Evolutionary conservation across 169 alveolate species (phyloP).

Genomic region (Ichthyophthirius multifiliis): DNA sequence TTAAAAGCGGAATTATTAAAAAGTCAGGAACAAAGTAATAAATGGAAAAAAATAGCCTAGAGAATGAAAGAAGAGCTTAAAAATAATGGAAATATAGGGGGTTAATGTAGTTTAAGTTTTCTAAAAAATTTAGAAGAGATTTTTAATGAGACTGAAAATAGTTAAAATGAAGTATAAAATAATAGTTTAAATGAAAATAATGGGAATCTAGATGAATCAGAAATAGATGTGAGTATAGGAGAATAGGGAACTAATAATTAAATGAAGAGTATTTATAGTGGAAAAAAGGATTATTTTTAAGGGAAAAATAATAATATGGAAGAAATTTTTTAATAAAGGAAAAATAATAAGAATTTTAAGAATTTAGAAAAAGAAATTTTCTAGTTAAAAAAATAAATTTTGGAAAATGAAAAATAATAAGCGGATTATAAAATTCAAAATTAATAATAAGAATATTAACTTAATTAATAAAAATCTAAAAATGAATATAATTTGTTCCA

Average conservation of each 20-base stretch:
- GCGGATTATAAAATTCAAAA: constrained; percentile 5
- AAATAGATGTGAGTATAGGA: no score
- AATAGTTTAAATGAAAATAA: not conserved
- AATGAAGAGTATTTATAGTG: not conserved
- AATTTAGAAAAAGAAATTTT: not conserved
- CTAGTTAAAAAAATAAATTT: not conserved
- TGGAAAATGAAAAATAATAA: not conserved
- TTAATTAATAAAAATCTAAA: not conserved
- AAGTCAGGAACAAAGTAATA: not conserved
- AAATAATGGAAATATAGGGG: no score
- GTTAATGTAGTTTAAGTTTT: not conserved
- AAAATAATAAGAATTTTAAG: no score
- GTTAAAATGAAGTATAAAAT: not conserved
- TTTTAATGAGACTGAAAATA: not conserved
- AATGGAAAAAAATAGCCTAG: not conserved
- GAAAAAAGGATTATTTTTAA: not conserved
- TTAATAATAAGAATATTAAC: not conserved
- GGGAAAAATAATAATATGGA: not conserved
- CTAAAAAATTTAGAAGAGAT: not conserved
- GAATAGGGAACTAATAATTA: not conserved
- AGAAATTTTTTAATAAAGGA: no score
- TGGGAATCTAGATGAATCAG: no score
- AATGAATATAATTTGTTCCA: constrained; percentile 1
- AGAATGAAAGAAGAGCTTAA: no score
- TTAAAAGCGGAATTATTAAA: not conserved